phyloP scores from a whole-genome alignment of 345 rosid genomes.

The Corymbia maculata region DNA sequence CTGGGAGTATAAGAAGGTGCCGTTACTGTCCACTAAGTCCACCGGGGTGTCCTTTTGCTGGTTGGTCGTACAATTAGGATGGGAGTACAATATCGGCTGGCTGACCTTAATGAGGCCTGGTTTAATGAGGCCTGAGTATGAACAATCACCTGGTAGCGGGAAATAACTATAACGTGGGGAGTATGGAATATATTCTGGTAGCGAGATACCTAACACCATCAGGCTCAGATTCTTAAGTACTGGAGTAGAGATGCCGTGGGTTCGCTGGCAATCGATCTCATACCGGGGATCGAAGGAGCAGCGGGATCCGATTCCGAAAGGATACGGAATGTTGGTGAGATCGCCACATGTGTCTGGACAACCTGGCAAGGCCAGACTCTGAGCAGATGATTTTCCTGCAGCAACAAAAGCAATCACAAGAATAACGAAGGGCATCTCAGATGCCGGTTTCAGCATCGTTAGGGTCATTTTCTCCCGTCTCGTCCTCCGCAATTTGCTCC shows the following conservation, averaged over 20 bases:
- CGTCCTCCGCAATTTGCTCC: background rate
- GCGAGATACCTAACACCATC: rapidly evolving
- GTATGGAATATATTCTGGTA: rapidly evolving
- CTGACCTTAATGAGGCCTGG: rapidly evolving
- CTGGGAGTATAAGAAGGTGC: rapidly evolving
- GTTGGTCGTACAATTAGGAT: rapidly evolving
- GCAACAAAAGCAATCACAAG: background rate
- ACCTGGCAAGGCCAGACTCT: background rate
- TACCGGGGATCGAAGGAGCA: rapidly evolving
- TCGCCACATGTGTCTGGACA: background rate
- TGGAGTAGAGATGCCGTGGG: background rate
- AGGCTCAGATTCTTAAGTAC: background rate
- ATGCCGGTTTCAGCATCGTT: background rate
- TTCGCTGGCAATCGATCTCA: background rate
- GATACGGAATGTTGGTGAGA: rapidly evolving
- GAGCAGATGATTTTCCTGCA: background rate
- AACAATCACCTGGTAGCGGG: no score
- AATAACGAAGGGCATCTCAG: background rate
- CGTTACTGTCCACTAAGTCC: rapidly evolving
- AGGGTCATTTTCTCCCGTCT: background rate
- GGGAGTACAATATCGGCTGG: background rate
- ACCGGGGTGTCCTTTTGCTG: rapidly evolving
- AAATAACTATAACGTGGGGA: no score
- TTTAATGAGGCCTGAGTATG: no score
- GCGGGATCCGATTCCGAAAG: background rate